Base-by-base conservation (phyloP, 345 rosid genomes). In the Microthlaspi erraticum region DNA sequence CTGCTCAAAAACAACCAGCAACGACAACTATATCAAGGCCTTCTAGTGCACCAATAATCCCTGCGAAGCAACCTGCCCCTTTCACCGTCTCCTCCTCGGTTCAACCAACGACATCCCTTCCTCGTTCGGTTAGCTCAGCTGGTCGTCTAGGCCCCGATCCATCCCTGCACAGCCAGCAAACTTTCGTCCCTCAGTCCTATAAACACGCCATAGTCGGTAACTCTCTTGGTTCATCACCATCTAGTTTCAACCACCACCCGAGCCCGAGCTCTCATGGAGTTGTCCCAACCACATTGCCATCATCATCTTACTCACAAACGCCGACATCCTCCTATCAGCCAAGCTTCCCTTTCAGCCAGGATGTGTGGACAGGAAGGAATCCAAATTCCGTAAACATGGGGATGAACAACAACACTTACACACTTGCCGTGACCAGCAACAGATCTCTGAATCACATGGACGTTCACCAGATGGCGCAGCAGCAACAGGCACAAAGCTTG, bases 61-160 rank as follows among this genome's bases (percentile, higher is more conserved):
- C 91, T 59, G 88, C 73, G 34, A 75, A 84, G 66, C 84, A 84
- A 43, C 64, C 85, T 39, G 67, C 86, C 55, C 85, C 90, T 63
- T 79, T 75, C 34, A 78, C 78, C 14, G 23, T 32, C 45, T 73
- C 74, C 52, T 81, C 97, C 57, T 18, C 81, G 78, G 85, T 81
- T 77, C 93, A 85, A 63, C 59, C 90, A 13, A 79, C 91, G 11
- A 83, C 96, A 14, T 72, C 70, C 23, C 92, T 94, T 58, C 79
- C 94, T 41, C 91, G 94, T 37, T 87, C 97, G 17, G 85, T 83
- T 37, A 91, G 96, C 85, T 95, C 96, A 67, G 81, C 88, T 64
- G 95, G 95, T 16, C 84, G 89, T 48, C 71, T 94, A 39, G 91
- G 89, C 60, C 88, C 90, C 31, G 96, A 91, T 5, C 68, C 88